Base-by-base conservation (phyloP, 129 eudicot species). In the Glebionis coronaria region DNA sequence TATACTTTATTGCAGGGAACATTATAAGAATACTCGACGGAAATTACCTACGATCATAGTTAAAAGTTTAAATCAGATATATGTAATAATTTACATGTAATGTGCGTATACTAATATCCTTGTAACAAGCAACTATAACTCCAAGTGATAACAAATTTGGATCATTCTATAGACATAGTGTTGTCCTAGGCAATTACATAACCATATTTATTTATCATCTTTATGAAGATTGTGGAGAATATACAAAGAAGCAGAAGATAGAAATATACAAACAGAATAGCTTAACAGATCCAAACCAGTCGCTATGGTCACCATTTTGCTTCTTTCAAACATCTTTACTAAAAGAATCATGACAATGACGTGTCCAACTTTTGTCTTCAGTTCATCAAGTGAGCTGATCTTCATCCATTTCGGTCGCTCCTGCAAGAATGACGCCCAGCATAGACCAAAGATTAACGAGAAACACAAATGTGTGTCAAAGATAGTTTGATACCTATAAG, bases 301-400 rank as follows among this genome's bases (percentile, higher is more conserved):
- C 2, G 99, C 76, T 80, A 93, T 93, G 2, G 88, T 89, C 56
- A 93, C 99, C 95, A 89, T 88, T 75, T 93, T 93, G 85, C 99
- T 93, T 85, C 95, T 89, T 74, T 93, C 99, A 51, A 93, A 93
- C 99, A 93, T 93, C 84, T 93, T 93, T 66, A 93, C 99, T n/a
- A 93, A 82, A 67, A 93, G 98, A 80, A 93, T 93, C 98, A 93
- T 93, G 28, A 93, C 98, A n/a, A 93, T 93, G 0, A 89, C 97
- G 72, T 93, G 99, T 35, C 99, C 99, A 14, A 93, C 95, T 68
- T 93, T 93, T 13, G 99, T 93, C 85, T 93, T 93, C 54, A 93
- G 56, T 70, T 89, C 99, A 42, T 93, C 95, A 3, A 93, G 93
- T 27, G 99, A 93, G 71, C 97, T 88, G 64, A 93, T 89, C 71